Conservation (phyloP, 192 early-diverging fungal genomes). For the Anaeromyces robustus region DNA sequence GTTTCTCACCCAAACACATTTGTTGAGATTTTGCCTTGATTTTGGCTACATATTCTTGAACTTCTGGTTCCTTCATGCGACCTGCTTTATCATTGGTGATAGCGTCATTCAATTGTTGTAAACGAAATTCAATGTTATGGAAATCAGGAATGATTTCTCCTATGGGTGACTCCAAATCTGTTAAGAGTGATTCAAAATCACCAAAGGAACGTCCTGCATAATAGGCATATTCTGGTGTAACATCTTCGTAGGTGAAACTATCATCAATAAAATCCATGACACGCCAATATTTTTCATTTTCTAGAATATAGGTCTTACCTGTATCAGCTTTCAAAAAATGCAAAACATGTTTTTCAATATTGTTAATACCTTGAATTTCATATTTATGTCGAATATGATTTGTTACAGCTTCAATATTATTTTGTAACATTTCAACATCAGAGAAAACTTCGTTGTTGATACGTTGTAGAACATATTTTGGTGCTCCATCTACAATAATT, state of each 20-base stretch:
- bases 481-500: neutral
- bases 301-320: neutral
- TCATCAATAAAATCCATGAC: neutral
- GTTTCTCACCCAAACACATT: neutral
- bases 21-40: neutral
- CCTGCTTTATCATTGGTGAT: neutral
- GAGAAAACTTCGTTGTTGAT: neutral
- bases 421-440: neutral
- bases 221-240: neutral
- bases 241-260: neutral
- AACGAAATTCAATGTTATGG: neutral
- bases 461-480: neutral
- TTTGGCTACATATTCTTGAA: neutral
- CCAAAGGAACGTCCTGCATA: neutral
- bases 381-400: neutral
- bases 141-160: neutral
- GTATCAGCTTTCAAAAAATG: neutral
- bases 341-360: neutral
- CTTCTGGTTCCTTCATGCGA: neutral
- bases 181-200: neutral
- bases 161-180: neutral
- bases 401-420: neutral
- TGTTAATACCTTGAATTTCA: too few relatives aligned
- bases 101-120: neutral
- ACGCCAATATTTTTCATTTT: neutral